phyloP scores from a whole-genome alignment of 768 basidiomycete species.

The Mycena rosella region DNA sequence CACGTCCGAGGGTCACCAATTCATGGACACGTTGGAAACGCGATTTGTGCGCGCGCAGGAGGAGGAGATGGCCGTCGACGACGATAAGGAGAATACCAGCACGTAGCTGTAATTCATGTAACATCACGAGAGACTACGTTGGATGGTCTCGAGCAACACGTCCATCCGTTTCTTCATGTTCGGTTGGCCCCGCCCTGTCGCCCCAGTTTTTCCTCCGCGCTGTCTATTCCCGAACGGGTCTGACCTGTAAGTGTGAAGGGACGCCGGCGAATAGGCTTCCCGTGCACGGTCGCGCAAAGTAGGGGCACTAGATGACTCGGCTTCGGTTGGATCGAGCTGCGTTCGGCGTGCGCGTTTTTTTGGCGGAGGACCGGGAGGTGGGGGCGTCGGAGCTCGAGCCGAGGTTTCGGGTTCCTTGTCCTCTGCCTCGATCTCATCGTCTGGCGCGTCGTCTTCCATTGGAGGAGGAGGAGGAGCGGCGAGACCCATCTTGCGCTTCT shows the following conservation, averaged over 20 bases:
- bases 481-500: slow-evolving; percentile 66
- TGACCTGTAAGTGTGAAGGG: slow-evolving; percentile 70
- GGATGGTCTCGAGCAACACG: slow-evolving; percentile 88
- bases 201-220: slow-evolving; percentile 41
- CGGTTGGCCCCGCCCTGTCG: slow-evolving; percentile 60
- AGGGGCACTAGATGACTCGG: slow-evolving; percentile 29
- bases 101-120: slow-evolving; percentile 41
- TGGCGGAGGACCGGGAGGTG: slow-evolving; percentile 27
- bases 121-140: slow-evolving; percentile 71
- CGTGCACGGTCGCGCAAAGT: slow-evolving; percentile 72
- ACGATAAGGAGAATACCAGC: slow-evolving; percentile 66
- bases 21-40: slow-evolving; percentile 62
- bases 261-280: slow-evolving; percentile 71
- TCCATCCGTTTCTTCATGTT: slow-evolving; percentile 91
- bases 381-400: slow-evolving; percentile 13
- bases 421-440: slow-evolving; percentile 35
- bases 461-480: slow-evolving; percentile 2
- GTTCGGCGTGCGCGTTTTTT: slow-evolving; percentile 31
- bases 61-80: slow-evolving; percentile 63
- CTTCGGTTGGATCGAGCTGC: slow-evolving; percentile 36
- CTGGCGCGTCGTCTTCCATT: slow-evolving; percentile 31
- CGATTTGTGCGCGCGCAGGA: slow-evolving; percentile 65
- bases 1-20: slow-evolving; percentile 46
- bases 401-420: slow-evolving; percentile 19
- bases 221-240: slow-evolving; percentile 49